These are phyloP conservation scores for Incumbomyces delicatus DNA, from an alignment of 2,329 filamentous ascomycete genomes.

Conservation along the genomic window DNA sequence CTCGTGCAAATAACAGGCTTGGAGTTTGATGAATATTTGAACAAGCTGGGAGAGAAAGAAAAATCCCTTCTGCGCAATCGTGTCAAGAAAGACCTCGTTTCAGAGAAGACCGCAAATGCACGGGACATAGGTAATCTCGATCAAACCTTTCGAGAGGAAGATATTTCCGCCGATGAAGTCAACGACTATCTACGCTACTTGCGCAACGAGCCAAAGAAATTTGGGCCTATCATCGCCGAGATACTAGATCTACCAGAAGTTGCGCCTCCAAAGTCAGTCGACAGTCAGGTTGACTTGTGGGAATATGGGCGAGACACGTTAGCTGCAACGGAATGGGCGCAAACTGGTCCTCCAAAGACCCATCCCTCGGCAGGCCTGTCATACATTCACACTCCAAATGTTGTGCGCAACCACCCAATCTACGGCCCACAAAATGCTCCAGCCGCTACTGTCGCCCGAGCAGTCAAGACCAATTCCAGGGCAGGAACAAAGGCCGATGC, in stretches of 20 bases:
- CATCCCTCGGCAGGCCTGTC: slow-evolving; percentile 57
- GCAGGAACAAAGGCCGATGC: slow-evolving; percentile 10
- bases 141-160: slow-evolving; percentile 23
- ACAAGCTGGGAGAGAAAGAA: slow-evolving; percentile 27
- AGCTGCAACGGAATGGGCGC: slow-evolving; percentile 33
- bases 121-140: slow-evolving; percentile 29
- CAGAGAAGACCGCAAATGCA: slow-evolving; percentile 29
- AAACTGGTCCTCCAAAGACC: slow-evolving; percentile 46
- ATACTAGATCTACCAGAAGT: slow-evolving; percentile 48
- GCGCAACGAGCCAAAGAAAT: slow-evolving; percentile 32
- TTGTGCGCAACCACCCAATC: slow-evolving; percentile 50
- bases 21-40: slow-evolving; percentile 45
- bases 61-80: slow-evolving; percentile 23
- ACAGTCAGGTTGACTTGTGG: slow-evolving; percentile 10
- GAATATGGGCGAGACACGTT: slow-evolving; percentile 18
- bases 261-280: slow-evolving; percentile 22
- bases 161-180: slow-evolving; percentile 37
- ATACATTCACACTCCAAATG: slow-evolving; percentile 47
- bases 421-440: slow-evolving; percentile 48
- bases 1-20: slow-evolving; percentile 45
- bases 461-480: slow-evolving; percentile 30
- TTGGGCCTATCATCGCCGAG: slow-evolving; percentile 44
- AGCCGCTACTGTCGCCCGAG: slow-evolving; percentile 47
- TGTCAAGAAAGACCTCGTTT: slow-evolving; percentile 28
- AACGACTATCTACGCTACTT: slow-evolving; percentile 36